These are phyloP conservation scores for Akanthomyces dipterigenus DNA, from an alignment of 2,329 filamentous ascomycete genomes.

Conservation along the genomic window DNA sequence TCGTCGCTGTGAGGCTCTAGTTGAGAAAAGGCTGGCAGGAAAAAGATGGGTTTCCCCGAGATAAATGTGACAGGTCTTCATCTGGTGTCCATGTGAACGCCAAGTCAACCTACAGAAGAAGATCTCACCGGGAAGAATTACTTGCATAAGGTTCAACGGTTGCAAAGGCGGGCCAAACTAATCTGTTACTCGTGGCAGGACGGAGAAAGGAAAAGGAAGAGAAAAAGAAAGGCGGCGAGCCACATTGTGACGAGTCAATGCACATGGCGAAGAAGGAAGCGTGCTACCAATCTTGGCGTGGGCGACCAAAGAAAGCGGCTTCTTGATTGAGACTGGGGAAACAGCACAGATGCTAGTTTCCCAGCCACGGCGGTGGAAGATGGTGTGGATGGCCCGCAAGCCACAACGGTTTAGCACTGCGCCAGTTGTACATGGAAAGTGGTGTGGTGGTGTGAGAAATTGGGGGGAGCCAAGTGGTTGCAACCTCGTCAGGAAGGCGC, in stretches of 20 bases:
- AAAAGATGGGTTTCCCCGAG: neutral
- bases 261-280: neutral
- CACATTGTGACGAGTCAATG: slow-evolving; percentile 9
- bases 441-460: neutral
- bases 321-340: neutral
- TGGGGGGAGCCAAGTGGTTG: neutral
- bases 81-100: neutral
- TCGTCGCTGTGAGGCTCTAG: neutral
- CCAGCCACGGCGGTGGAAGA: slow-evolving; percentile 4
- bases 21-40: neutral
- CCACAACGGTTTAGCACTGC: slow-evolving; percentile 3
- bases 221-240: neutral
- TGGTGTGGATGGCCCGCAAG: slow-evolving; percentile 10
- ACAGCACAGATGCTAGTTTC: neutral
- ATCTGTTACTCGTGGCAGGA: neutral
- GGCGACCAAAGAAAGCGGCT: neutral
- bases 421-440: neutral
- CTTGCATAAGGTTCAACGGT: slow-evolving; percentile 5
- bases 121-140: neutral
- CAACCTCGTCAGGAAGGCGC: neutral
- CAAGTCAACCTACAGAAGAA: neutral
- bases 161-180: neutral
- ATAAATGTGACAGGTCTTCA: slow-evolving; percentile 6
- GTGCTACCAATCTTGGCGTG: neutral
- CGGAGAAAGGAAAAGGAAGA: neutral